Percentiles rank a stretch among this genome's conserved stretches.
phyloP scores from a whole-genome alignment of 2,329 filamentous ascomycete species.

The Sporothrix globosa region DNA sequence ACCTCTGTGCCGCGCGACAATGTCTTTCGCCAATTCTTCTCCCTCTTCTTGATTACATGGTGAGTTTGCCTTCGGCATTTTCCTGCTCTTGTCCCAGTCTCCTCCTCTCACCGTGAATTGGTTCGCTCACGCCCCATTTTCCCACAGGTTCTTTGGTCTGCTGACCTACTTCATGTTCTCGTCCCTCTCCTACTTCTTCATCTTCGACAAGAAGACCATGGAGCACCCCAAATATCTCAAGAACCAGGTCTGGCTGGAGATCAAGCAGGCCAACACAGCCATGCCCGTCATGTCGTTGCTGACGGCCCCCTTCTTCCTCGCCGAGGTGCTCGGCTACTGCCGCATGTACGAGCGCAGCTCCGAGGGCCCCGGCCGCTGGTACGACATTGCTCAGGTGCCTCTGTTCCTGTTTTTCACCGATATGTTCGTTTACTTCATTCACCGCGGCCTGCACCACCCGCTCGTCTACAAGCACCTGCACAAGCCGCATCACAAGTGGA shows the following conservation, averaged over 20 bases:
- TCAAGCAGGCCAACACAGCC: slow-evolving; percentile 73
- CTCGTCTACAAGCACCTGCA: slow-evolving; percentile 83
- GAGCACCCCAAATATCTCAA: slow-evolving; percentile 93
- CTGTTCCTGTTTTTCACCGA: slow-evolving; percentile 88
- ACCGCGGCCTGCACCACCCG: slow-evolving; percentile 82
- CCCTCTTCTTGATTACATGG: slow-evolving; percentile 86
- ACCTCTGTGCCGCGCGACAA: slow-evolving; percentile 80
- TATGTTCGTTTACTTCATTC: slow-evolving; percentile 88
- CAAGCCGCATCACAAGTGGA: slow-evolving; percentile 99
- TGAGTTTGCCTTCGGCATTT: slow-evolving; percentile 44
- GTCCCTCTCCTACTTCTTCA: slow-evolving; percentile 78
- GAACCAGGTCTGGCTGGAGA: slow-evolving; percentile 87
- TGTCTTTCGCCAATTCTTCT: slow-evolving; percentile 70
- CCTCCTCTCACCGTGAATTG: too few species aligned
- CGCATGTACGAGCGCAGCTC: slow-evolving; percentile 82
- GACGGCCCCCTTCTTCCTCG: slow-evolving; percentile 78
- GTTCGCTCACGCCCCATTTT: background rate
- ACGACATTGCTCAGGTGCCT: slow-evolving; percentile 83
- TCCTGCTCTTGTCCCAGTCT: background rate
- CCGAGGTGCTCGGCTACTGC: slow-evolving; percentile 80
- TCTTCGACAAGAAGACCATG: slow-evolving; percentile 90
- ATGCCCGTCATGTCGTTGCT: slow-evolving; percentile 83
- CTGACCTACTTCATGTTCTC: slow-evolving; percentile 84
- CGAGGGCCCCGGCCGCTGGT: slow-evolving; percentile 76
- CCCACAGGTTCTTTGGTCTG: slow-evolving; percentile 76